These are phyloP conservation scores for Chlamydomonas schloesseri DNA, from an alignment of 139 green algal species.

Conservation along the genomic window DNA sequence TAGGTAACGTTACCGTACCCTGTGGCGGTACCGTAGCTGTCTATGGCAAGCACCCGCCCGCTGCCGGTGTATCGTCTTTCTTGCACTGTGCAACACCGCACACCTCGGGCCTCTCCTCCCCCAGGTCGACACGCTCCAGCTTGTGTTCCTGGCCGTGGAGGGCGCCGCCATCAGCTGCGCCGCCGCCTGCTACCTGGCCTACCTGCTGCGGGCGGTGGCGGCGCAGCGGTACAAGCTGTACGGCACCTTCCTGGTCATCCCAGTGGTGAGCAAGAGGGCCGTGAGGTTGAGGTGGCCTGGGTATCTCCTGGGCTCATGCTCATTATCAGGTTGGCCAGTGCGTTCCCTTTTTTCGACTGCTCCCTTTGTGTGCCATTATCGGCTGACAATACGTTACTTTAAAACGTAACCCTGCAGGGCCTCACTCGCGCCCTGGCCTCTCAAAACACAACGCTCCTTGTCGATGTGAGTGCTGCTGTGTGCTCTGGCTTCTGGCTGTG, in stretches of 20 bases:
- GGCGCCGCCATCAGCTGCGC: neutral
- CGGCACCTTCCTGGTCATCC: slow-evolving; percentile 22
- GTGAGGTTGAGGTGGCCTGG: too few relatives aligned
- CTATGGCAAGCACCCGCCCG: too few relatives aligned
- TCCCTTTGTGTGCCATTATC: too few relatives aligned
- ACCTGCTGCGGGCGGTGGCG: slow-evolving; percentile 1
- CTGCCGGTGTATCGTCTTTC: too few relatives aligned
- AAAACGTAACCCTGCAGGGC: too few relatives aligned
- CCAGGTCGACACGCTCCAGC: neutral
- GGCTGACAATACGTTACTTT: too few relatives aligned
- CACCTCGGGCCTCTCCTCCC: neutral
- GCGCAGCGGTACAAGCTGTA: slow-evolving; percentile 34
- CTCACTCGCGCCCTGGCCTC: neutral
- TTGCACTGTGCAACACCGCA: too few relatives aligned
- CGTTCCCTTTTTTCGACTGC: too few relatives aligned
- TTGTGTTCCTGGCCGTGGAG: neutral
- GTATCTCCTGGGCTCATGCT: too few relatives aligned
- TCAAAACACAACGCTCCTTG: neutral
- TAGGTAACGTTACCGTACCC: neutral
- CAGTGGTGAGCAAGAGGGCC: neutral
- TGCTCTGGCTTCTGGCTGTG: too few relatives aligned
- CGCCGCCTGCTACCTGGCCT: slow-evolving; percentile 1
- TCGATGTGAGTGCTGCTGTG: neutral
- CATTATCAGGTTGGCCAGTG: slow-evolving; percentile 1
- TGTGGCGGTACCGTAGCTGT: too few relatives aligned